These are phyloP conservation scores for Rhodosporidiobolus sp. DNA, from an alignment of 768 basidiomycete species.

Conservation along the genomic window DNA sequence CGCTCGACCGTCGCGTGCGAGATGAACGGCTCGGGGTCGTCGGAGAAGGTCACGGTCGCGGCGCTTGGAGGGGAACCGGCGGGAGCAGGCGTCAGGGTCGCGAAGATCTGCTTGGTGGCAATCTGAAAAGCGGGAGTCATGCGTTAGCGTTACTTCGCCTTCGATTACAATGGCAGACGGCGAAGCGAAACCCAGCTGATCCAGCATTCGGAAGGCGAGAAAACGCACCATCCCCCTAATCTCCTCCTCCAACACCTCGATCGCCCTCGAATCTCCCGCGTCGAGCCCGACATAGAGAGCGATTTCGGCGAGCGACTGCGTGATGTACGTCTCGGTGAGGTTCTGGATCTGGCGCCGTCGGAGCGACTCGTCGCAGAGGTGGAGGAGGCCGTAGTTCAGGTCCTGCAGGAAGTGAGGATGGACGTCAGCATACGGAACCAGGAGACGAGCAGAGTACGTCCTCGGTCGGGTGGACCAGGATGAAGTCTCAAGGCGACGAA, in stretches of 20 bases:
- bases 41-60: slow-evolving; percentile 26
- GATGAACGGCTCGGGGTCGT: slow-evolving; percentile 37
- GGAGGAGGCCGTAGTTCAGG: slow-evolving; percentile 66
- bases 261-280: slow-evolving; percentile 27
- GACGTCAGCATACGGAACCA: neutral
- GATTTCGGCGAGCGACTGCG: slow-evolving; percentile 70
- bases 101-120: slow-evolving; percentile 66
- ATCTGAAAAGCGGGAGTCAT: slow-evolving; percentile 55
- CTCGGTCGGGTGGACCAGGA: neutral
- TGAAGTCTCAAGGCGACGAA: neutral
- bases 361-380: slow-evolving; percentile 64
- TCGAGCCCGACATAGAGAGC: slow-evolving; percentile 53
- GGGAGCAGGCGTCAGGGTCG: slow-evolving; percentile 56
- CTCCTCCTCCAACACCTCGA: slow-evolving; percentile 55
- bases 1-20: slow-evolving; percentile 64
- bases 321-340: slow-evolving; percentile 77
- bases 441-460: neutral
- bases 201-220: too few relatives aligned
- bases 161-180: neutral
- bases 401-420: slow-evolving; percentile 55
- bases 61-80: neutral
- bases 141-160: neutral
- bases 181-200: neutral
- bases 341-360: slow-evolving; percentile 75
- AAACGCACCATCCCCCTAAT: slow-evolving; percentile 69